Base-by-base conservation (phyloP, 768 basidiomycete species). In the Lactarius deliciosus region DNA sequence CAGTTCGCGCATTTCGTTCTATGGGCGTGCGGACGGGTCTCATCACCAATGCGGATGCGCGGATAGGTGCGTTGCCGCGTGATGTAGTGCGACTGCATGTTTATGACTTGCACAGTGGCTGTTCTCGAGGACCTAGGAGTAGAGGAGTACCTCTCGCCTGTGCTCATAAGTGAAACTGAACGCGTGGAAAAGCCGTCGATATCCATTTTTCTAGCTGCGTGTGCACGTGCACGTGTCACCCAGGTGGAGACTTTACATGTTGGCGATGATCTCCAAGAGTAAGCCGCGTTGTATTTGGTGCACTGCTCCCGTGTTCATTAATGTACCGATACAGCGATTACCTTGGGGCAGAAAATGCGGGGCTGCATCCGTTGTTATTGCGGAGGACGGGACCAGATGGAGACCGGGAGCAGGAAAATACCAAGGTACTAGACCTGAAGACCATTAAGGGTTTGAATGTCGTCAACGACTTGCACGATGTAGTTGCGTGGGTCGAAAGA, bases 221-320 rank as follows among this genome's bases (percentile, higher is more conserved):
- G 73, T 56, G 70, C 76, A 13, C 71, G 76, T 0, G 76, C 72
- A 16, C 70, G 73, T 1, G 78, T 85, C 28, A 61, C 64, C 10
- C 65, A 9, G 1, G 72, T 78, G 1, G 71, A 89, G 71, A 82
- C 81, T 41, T 72, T 92, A 22, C 91, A 94, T 69, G 82, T 93
- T 47, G 92, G 92, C 0, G 91, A 94, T 73, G 90, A 92, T 68
- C 73, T 91, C 36, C 73, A 80, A 58, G 81, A 83, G 91, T 91
- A 55, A 47, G 56, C 38, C n/a, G 25, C 40, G 18, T 57, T 28
- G 25, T n/a, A n/a, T 60, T 34, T 2, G 22, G 34, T 30, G 22
- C 9, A 36, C 45, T 4, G 2, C 32, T 57, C 53, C 32, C 54
- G 10, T 28, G 8, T 11, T 43, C 36, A 28, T 32, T 47, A 53